Base-by-base conservation (phyloP, 148 eudicot genomes). In the Arbutus unedo region DNA sequence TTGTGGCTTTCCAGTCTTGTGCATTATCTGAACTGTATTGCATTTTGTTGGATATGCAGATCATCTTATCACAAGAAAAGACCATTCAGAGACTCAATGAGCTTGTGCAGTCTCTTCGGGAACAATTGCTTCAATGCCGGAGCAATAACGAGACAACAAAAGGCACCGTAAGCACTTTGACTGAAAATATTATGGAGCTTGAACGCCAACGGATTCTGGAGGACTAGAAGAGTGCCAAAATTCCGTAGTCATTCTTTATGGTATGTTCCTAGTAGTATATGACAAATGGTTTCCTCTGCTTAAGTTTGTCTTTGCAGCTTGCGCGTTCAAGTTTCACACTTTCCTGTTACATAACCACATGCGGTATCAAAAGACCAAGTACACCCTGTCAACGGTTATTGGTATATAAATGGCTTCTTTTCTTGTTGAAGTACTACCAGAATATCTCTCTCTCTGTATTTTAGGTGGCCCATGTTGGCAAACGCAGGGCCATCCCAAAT, bases 51-150 rank as follows among this genome's bases (percentile, higher is more conserved):
- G 68, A 81, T 45, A 4, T 82, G 85, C 93, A 95, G 98, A 92
- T 95, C 11, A 95, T 95, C 66, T 88, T 95, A 87, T 91, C 96
- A 16, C 98, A 95, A 89, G 98, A 95, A 88, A 93, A 90, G 91
- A 95, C 84, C 88, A 95, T 95, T 84, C 95, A 92, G 81, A 92
- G 85, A 84, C 95, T 95, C 25, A 93, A 89, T 21, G 96, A 92
- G 85, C 92, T 92, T 47, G 93, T 95, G 45, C 85, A 83, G 48
- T 89, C 88, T 83, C 95, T 95, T 74, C 88, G 88, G 77, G 92
- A 91, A 81, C 93, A 93, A 80, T 86, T 95, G 54, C 86, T 82
- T 19, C 91, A 88, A 66, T 95, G 98, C 82, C 86, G 80, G 74
- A 88, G 88, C 83, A 87, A 19, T 79, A 95, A 90, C 56, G 92